These are phyloP conservation scores for Saturnispora bothae DNA, from an alignment of 805 yeast genomes.

Conservation along the genomic window DNA sequence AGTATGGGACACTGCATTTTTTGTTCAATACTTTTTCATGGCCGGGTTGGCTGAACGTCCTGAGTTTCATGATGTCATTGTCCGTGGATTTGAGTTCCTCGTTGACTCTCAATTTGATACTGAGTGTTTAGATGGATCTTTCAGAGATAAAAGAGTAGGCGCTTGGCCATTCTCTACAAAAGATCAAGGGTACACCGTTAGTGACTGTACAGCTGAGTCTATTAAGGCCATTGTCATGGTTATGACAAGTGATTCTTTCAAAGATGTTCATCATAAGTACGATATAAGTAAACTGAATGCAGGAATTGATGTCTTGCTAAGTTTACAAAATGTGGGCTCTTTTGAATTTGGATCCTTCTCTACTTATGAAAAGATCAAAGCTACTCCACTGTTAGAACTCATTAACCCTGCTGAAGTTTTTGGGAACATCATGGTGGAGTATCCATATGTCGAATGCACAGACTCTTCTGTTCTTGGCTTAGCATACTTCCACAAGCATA, in stretches of 20 bases:
- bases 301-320: slow-evolving; percentile 67
- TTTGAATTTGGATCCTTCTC: slow-evolving; percentile 89
- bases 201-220: slow-evolving; percentile 96
- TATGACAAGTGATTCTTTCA: slow-evolving; percentile 46
- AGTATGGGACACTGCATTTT: slow-evolving; percentile 93
- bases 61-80: slow-evolving; percentile 53
- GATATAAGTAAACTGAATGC: slow-evolving; percentile 43
- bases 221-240: slow-evolving; percentile 92
- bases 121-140: slow-evolving; percentile 67
- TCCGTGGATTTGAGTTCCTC: slow-evolving; percentile 59
- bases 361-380: slow-evolving; percentile 78
- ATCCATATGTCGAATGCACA: slow-evolving; percentile 96
- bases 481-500: slow-evolving; percentile 60
- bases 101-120: slow-evolving; percentile 77
- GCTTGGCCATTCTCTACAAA: slow-evolving; percentile 97
- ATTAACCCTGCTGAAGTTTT: slow-evolving; percentile 97
- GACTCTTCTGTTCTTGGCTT: slow-evolving; percentile 90
- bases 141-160: slow-evolving; percentile 74
- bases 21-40: slow-evolving; percentile 68
- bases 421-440: slow-evolving; percentile 97
- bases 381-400: slow-evolving; percentile 63
- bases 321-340: slow-evolving; percentile 66
- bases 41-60: slow-evolving; percentile 70
- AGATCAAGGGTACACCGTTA: slow-evolving; percentile 90
- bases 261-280: slow-evolving; percentile 31